Evolutionary conservation across 208 protist genomes (phyloP), one percentile per base, ranked within the genome.

Genomic region (Trypanosoma brucei): DNA sequence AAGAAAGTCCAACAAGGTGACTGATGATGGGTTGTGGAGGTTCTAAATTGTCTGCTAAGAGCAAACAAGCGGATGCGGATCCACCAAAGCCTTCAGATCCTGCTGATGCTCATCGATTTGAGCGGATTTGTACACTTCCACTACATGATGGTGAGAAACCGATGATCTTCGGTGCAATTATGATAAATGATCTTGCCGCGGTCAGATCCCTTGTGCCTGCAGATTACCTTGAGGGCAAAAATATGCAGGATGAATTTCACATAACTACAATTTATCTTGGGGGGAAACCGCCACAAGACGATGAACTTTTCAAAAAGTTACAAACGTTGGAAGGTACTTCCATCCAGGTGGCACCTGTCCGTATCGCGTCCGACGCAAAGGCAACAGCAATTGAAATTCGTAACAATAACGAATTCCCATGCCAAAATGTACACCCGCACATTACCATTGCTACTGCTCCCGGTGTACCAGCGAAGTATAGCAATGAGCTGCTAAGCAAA

Each of bases 341-440:
- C 22, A 76, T 88, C 31, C 35, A 45, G 4, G 30, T 93, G 13
- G 63, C 39, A 22, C 51, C 86, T 4, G 61, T 67, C 42, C 62
- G 62, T 5, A 67, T 93, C 0, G 77, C 87, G 42, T 78, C 79
- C 0, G 86, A 93, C 55, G 49, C 67, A 13, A 83, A 80, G 49
- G 84, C 71, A 48, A 78, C 78, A 3, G 63, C 63, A 13, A 68
- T 68, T 22, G 63, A 42, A 45, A 48, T 67, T n/a, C 45, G 59
- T 22, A 73, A 75, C 40, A 52, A 74, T 46, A 53, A 65, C 3
- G 60, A 57, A 60, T 88, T 79, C 52, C 75, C 71, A 2, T 82
- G 78, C 59, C 62, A 44, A 0, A 88, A 88, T 57, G 48, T 55
- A 2, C 57, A 82, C 22, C 66, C 81, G 30, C 81, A 88, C 59